phyloP scores from a whole-genome alignment of 768 basidiomycete species.

The Termitomyces bulborhizus region DNA sequence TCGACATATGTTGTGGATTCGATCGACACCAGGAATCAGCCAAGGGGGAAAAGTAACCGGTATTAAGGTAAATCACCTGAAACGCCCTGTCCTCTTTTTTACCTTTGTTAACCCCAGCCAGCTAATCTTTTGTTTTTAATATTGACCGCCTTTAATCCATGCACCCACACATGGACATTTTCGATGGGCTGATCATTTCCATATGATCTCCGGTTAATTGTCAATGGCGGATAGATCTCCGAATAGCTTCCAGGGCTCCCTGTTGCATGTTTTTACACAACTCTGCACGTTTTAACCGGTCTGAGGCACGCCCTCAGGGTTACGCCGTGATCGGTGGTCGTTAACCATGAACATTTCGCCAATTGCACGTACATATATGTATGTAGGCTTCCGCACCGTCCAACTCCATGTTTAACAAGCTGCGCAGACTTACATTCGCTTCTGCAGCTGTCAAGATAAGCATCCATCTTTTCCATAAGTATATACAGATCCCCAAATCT shows the following conservation, averaged over 20 bases:
- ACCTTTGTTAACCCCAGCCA: neutral
- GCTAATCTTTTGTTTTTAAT: neutral
- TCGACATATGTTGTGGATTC: no score
- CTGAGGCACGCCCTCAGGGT: neutral
- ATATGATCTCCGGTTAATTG: constrained; percentile 4
- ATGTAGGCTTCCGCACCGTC: neutral
- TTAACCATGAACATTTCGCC: neutral
- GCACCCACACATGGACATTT: neutral
- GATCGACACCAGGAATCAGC: no score
- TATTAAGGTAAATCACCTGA: neutral
- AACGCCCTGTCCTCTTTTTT: neutral
- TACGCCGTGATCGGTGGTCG: neutral
- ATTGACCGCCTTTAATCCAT: neutral
- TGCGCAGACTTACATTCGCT: neutral
- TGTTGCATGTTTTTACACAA: neutral
- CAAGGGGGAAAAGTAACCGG: neutral
- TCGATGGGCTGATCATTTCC: neutral
- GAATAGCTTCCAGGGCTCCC: neutral
- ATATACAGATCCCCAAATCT: neutral
- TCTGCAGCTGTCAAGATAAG: neutral
- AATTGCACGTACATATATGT: no score
- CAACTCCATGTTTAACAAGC: neutral
- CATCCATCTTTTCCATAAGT: neutral
- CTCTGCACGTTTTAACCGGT: neutral
- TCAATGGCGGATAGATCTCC: neutral